phyloP scores from a whole-genome alignment of 129 eudicot genomes.

The Arctium minus region DNA sequence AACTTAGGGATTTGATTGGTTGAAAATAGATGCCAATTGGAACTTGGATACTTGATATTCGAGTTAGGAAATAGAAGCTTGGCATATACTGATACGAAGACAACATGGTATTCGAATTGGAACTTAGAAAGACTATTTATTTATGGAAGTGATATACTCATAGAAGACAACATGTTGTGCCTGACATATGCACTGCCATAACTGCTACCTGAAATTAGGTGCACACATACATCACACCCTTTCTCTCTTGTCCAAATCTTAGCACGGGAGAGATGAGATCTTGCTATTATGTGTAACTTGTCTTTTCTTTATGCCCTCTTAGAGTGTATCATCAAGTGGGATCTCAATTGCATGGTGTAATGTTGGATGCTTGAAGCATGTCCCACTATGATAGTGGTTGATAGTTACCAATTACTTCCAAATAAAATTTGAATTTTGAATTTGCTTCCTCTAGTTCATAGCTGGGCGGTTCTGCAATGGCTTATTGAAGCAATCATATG shows the following conservation, averaged over 20 bases:
- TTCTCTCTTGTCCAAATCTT: not conserved
- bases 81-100: not conserved
- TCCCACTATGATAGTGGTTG: not conserved
- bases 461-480: not conserved
- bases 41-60: not conserved
- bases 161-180: not conserved
- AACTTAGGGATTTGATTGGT: not conserved
- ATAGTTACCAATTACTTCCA: not conserved
- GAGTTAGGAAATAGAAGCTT: not conserved
- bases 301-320: not conserved
- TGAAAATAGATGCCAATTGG: not conserved
- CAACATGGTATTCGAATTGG: not conserved
- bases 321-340: not conserved
- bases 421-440: not conserved
- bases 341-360: not conserved
- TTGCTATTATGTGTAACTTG: constrained; percentile 6
- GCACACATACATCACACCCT: not conserved
- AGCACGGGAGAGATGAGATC: not conserved
- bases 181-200: not conserved
- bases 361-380: not conserved
- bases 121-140: not conserved
- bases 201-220: not conserved
- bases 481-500: not conserved
- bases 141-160: not conserved
- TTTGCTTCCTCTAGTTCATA: not conserved